Percentiles rank a stretch among this genome's conserved stretches.
These are phyloP conservation scores for Priceomyces melissophilus DNA, from an alignment of 805 yeast species.

Conservation along the genomic window DNA sequence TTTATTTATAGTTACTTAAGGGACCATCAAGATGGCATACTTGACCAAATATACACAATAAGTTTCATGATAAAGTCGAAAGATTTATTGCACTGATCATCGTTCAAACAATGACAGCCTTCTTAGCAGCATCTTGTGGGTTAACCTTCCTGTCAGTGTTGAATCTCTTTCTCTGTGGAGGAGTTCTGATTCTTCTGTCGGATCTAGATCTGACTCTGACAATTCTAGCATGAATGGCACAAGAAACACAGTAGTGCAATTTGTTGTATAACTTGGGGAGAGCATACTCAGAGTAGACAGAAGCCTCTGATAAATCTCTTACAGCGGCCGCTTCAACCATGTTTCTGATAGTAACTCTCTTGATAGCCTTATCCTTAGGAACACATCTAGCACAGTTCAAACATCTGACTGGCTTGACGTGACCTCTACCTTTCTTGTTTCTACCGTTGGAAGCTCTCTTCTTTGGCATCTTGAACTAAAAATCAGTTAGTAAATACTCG, in stretches of 20 bases:
- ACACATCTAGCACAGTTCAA: slow-evolving; percentile 99
- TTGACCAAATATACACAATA: slow-evolving; percentile 5
- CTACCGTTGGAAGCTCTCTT: slow-evolving; percentile 99
- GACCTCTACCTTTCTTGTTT: slow-evolving; percentile 99
- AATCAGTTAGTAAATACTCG: not conserved
- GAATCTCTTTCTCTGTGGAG: slow-evolving; percentile 99
- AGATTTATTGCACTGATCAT: not conserved
- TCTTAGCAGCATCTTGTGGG: slow-evolving; percentile 97
- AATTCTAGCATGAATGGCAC: slow-evolving; percentile 99
- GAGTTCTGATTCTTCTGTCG: slow-evolving; percentile 98
- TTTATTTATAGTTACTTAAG: too few relatives aligned
- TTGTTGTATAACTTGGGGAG: slow-evolving; percentile 99
- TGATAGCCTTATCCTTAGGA: slow-evolving; percentile 99
- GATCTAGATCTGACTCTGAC: slow-evolving; percentile 99
- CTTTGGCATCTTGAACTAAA: slow-evolving; percentile 83
- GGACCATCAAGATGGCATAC: not conserved
- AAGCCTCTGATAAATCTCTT: slow-evolving; percentile 99
- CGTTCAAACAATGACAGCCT: slow-evolving; percentile 44
- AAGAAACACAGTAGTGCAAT: slow-evolving; percentile 99
- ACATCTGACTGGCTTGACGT: slow-evolving; percentile 99
- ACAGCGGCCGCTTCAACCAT: slow-evolving; percentile 99
- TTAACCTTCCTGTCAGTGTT: slow-evolving; percentile 92
- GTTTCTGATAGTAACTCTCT: slow-evolving; percentile 99
- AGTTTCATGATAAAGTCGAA: not conserved
- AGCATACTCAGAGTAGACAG: slow-evolving; percentile 98